These are phyloP conservation scores for Fusarium sp. DNA, from an alignment of 2,329 filamentous ascomycete genomes.

Conservation along the genomic window DNA sequence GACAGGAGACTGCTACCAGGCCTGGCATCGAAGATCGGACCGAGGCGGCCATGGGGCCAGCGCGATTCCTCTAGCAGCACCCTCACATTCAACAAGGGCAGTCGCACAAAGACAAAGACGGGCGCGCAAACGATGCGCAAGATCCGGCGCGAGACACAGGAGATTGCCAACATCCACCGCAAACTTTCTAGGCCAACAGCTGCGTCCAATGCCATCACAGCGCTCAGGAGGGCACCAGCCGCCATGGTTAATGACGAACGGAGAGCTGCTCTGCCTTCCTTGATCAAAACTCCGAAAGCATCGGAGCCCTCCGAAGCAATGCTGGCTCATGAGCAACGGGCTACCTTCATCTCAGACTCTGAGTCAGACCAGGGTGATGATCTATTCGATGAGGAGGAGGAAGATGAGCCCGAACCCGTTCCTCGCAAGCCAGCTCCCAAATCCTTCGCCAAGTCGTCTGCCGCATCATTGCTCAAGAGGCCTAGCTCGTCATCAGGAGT, in stretches of 20 bases:
- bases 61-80: constrained; percentile 45
- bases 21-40: constrained; percentile 47
- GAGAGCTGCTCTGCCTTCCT: constrained; percentile 52
- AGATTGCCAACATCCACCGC: constrained; percentile 59
- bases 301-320: constrained; percentile 37
- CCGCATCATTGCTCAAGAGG: constrained; percentile 37
- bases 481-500: constrained; percentile 9
- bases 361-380: constrained; percentile 41
- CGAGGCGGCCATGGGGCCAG: constrained; percentile 42
- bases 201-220: constrained; percentile 46
- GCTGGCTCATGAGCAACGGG: constrained; percentile 47
- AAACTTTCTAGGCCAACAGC: constrained; percentile 51
- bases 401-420: constrained; percentile 20
- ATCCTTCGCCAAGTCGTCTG: constrained; percentile 14
- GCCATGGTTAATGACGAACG: constrained; percentile 63
- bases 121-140: constrained; percentile 64
- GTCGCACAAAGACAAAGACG: constrained; percentile 60
- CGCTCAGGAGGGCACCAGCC: constrained; percentile 59
- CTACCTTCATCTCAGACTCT: constrained; percentile 54
- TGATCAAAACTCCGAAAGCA: constrained; percentile 39
- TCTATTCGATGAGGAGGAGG: constrained; percentile 39
- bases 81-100: constrained; percentile 57
- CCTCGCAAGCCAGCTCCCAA: constrained; percentile 20
- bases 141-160: constrained; percentile 63
- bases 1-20: constrained; percentile 58